Conservation (phyloP, 139 green algal genomes). For the Closterium sp. region DNA sequence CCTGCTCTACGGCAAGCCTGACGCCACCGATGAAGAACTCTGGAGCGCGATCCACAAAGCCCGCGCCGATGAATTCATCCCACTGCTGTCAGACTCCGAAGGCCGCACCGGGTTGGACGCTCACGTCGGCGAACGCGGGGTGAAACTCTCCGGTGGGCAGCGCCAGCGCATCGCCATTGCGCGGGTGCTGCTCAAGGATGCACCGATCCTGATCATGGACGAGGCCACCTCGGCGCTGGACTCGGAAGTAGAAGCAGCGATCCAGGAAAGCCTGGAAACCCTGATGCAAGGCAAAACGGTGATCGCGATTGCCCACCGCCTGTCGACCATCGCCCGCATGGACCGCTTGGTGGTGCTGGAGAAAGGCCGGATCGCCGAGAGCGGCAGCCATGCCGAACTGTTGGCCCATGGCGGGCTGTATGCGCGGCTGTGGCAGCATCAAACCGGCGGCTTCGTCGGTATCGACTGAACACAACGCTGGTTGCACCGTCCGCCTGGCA, state of each 20-base stretch:
- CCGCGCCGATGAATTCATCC: no score
- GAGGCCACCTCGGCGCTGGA: slow-evolving; percentile 89
- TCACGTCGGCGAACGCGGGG: slow-evolving; percentile 76
- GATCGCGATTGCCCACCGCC: slow-evolving; percentile 69
- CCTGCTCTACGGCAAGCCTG: no score
- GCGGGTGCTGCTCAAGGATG: slow-evolving; percentile 74
- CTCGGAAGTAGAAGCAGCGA: slow-evolving; percentile 76
- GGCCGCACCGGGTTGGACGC: no score
- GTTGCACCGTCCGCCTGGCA: no score
- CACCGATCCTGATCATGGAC: slow-evolving; percentile 75
- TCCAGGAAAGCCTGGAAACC: slow-evolving; percentile 65
- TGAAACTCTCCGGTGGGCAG: slow-evolving; percentile 83
- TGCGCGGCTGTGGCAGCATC: no score
- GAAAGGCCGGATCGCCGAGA: slow-evolving; percentile 60
- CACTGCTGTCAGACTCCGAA: no score
- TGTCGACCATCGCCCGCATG: slow-evolving; percentile 77
- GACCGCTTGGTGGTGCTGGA: slow-evolving; percentile 64
- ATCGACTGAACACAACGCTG: no score
- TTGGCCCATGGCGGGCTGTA: no score
- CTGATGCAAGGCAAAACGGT: slow-evolving; percentile 68
- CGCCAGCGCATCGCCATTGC: slow-evolving; percentile 89
- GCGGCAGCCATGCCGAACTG: slow-evolving; percentile 51
- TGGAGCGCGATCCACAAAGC: no score
- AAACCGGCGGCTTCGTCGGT: no score
- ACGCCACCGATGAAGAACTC: no score